Conservation (phyloP, 2,329 filamentous ascomycete species). For the Cadophora luteo-olivacea region DNA sequence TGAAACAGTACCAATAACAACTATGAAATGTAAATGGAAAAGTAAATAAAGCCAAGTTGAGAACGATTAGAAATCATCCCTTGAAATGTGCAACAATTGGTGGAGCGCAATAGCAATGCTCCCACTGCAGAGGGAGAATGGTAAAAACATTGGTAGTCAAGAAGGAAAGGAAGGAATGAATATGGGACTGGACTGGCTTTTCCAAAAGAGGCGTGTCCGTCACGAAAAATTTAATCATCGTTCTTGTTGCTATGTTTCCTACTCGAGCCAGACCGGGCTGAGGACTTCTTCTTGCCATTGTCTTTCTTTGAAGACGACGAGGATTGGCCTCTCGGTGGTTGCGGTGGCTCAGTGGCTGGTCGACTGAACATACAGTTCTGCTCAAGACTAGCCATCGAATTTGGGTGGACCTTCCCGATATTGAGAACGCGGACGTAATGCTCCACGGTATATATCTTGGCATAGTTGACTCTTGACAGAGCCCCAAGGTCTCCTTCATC, state of each 20-base stretch:
- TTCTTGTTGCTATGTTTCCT: neutral
- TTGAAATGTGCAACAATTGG: too few species aligned
- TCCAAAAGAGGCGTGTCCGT: too few species aligned
- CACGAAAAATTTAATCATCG: neutral
- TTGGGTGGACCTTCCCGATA: conserved; percentile 32
- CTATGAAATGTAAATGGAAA: neutral
- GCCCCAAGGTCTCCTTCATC: conserved; percentile 26
- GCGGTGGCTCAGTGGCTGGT: neutral
- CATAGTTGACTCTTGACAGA: conserved; percentile 39
- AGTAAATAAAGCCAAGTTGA: neutral
- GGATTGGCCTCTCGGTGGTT: neutral
- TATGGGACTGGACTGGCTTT: too few species aligned
- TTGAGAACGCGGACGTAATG: conserved; percentile 39
- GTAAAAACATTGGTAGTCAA: too few species aligned
- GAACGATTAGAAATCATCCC: neutral
- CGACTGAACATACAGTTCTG: conserved; percentile 4
- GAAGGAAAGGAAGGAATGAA: too few species aligned
- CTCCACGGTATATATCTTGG: conserved; percentile 42
- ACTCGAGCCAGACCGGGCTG: neutral
- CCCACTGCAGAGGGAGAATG: too few species aligned
- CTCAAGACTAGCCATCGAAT: conserved; percentile 14
- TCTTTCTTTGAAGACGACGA: neutral
- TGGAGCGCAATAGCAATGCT: too few species aligned
- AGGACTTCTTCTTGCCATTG: neutral
- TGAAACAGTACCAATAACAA: neutral